These are phyloP conservation scores for Usnea hakonensis DNA, from an alignment of 495 filamentous ascomycete species.

Conservation along the genomic window DNA sequence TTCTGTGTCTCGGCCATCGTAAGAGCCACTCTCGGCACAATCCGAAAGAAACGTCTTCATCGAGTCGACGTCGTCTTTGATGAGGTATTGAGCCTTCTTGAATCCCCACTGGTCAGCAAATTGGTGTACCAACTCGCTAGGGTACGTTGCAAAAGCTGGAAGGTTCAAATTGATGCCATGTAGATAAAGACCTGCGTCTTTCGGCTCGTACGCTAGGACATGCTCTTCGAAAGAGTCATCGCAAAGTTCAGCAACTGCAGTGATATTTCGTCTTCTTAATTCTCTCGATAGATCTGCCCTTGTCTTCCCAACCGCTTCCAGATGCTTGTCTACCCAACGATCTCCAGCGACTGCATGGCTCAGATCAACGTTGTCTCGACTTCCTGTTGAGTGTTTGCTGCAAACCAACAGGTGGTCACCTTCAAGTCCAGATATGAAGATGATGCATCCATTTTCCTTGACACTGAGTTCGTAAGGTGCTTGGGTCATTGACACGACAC, in stretches of 20 bases:
- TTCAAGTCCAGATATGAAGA: slow-evolving; percentile 87
- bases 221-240: slow-evolving; percentile 96
- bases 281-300: slow-evolving; percentile 65
- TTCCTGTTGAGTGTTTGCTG: slow-evolving; percentile 94
- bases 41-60: slow-evolving; percentile 75
- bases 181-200: slow-evolving; percentile 82
- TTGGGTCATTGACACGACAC: slow-evolving; percentile 66
- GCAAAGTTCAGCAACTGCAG: slow-evolving; percentile 92
- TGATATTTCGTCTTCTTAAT: slow-evolving; percentile 73
- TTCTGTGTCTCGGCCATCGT: slow-evolving; percentile 85
- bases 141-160: slow-evolving; percentile 78
- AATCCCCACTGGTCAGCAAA: slow-evolving; percentile 95
- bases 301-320: slow-evolving; percentile 64
- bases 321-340: slow-evolving; percentile 73
- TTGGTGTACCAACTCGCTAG: slow-evolving; percentile 66
- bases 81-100: slow-evolving; percentile 72
- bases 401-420: slow-evolving; percentile 84
- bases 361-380: slow-evolving; percentile 52
- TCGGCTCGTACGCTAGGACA: slow-evolving; percentile 80
- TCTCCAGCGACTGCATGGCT: slow-evolving; percentile 87
- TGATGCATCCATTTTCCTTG: slow-evolving; percentile 98
- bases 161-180: slow-evolving; percentile 95
- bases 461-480: slow-evolving; percentile 93
- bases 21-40: slow-evolving; percentile 77
- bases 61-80: slow-evolving; percentile 62